Conservation (phyloP, 1,284 basidiomycete genomes). For the Puccinia horiana region DNA sequence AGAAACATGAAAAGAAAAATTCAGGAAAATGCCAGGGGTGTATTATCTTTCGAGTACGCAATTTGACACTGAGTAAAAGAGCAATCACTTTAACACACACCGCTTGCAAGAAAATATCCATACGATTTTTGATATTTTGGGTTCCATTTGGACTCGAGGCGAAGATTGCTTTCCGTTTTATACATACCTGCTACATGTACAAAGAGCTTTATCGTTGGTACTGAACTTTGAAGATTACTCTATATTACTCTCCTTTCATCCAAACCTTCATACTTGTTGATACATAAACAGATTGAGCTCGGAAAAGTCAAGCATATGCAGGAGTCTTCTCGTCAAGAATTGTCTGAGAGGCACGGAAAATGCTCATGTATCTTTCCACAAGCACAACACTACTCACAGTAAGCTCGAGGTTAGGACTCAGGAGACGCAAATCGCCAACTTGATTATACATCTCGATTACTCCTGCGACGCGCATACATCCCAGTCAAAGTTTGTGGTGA, state of each 20-base stretch:
- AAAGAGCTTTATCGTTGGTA: background rate
- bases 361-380: background rate
- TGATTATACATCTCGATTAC: background rate
- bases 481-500: background rate
- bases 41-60: background rate
- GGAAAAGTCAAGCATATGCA: background rate
- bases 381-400: background rate
- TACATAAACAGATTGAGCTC: background rate
- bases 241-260: slow-evolving; percentile 4
- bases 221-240: slow-evolving; percentile 7
- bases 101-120: too few relatives aligned
- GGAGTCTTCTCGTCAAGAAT: background rate
- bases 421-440: slow-evolving; percentile 2
- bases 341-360: background rate
- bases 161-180: slow-evolving; percentile 2
- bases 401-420: slow-evolving; percentile 6
- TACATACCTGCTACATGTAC: too few relatives aligned
- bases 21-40: background rate
- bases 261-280: background rate
- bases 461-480: background rate
- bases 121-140: slow-evolving; percentile 14
- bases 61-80: too few relatives aligned
- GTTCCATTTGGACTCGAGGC: background rate
- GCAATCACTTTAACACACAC: too few relatives aligned
- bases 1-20: background rate